Evolutionary conservation across 768 basidiomycete species (phyloP), one percentile per base, ranked within the genome.

Genomic region (Boletellus sp.): DNA sequence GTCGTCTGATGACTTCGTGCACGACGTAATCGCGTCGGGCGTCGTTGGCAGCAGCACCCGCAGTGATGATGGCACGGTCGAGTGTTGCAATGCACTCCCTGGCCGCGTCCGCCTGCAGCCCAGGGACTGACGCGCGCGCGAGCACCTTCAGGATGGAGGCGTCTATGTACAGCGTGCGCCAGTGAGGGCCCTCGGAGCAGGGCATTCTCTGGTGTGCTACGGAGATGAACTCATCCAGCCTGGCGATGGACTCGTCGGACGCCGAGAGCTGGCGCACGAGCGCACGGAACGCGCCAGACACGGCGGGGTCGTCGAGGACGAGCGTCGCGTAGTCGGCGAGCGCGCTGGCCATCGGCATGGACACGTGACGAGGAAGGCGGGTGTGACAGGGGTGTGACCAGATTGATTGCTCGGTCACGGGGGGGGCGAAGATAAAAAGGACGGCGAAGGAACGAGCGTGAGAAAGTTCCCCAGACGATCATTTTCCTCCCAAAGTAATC

Each of bases 41-140:
- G 16, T 75, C 67, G 3, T 87, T 90, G 20, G 83, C 74, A 3
- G 85, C 81, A 2, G 62, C 63, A 0, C 94, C 94, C 13, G 92
- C 85, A 43, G 94, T 76, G 53, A 98, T 83, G 54, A 97, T 84
- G 1, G 86, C 85, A 55, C 74, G 76, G 62, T 99, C 96, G 22
- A 97, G 70, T 13, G 74, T 69, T 6, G 73, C 70, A 34, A 97
- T 77, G 20, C 78, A 73, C 39, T 72, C 72, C 52, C 72, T 53
- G 11, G 69, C 72, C 3, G 59, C 55, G 9, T 56, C 40, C n/a
- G 60, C 59, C 43, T 55, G 50, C 9, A 60, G 41, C 1, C 11
- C 22, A 3, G 52, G 51, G 1, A 42, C 46, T 3, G 61, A 55
- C 26, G 58, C 45, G 56, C 74, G 68, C 28, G 70, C 61, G 57